These are phyloP conservation scores for Penicillium vulpinum DNA, from an alignment of 2,329 filamentous ascomycete genomes.

Conservation along the genomic window DNA sequence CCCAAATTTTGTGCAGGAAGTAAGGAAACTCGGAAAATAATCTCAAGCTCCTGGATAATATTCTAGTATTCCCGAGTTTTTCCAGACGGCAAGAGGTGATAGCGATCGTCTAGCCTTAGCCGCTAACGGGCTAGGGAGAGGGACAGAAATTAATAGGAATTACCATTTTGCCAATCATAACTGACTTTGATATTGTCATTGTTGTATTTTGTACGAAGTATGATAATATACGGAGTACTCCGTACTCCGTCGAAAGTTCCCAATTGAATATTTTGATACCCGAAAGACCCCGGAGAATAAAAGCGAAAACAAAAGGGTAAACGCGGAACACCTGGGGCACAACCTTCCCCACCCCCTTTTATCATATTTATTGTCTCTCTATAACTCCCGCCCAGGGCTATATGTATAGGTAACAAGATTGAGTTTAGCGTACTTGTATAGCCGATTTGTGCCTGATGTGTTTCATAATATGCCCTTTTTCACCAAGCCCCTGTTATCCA, in stretches of 20 bases:
- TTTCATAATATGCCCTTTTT: constrained; percentile 10
- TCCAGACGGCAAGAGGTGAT: constrained; percentile 16
- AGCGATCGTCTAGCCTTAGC: constrained; percentile 17
- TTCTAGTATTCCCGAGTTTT: background rate
- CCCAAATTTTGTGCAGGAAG: constrained; percentile 3
- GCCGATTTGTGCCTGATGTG: background rate
- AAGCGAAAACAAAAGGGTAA: background rate
- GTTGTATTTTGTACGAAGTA: background rate
- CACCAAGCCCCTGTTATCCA: constrained; percentile 10
- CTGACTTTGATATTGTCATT: background rate
- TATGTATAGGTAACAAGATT: background rate
- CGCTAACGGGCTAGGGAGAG: constrained; percentile 15
- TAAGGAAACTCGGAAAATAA: constrained; percentile 6
- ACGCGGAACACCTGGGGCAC: background rate
- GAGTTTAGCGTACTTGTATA: background rate
- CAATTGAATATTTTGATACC: background rate
- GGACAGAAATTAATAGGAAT: no score
- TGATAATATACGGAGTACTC: no score
- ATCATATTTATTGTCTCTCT: background rate
- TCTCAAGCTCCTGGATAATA: background rate
- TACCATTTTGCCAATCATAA: background rate
- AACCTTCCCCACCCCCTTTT: constrained; percentile 5
- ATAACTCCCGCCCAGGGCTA: background rate
- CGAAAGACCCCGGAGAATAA: background rate
- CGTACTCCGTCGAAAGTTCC: no score